Evolutionary conservation across 805 yeast genomes (phyloP).

Genomic region (Yarrowia alimentaria): DNA sequence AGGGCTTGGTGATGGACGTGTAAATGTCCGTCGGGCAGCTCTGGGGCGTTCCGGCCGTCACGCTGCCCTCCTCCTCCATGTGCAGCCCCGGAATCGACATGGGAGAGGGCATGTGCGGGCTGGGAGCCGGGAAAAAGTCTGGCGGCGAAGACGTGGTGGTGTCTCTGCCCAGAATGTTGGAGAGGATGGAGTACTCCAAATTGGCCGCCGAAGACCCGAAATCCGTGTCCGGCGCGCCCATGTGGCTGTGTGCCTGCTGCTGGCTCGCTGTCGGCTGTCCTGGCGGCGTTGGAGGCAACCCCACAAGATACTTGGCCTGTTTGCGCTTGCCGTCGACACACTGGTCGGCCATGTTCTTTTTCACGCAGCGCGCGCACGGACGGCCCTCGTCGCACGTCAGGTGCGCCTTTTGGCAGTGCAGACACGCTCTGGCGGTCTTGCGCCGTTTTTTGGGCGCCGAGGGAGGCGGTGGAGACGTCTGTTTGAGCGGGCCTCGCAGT

Average conservation of each 20-base stretch:
- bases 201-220: constrained; percentile 42
- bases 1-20: constrained; percentile 61
- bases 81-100: constrained; percentile 20
- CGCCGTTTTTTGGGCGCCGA: constrained; percentile 40
- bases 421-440: constrained; percentile 81
- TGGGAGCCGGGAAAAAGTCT: constrained; percentile 26
- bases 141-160: constrained; percentile 28
- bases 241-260: neutral
- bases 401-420: constrained; percentile 83
- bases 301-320: constrained; percentile 69
- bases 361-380: constrained; percentile 74
- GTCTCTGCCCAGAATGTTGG: constrained; percentile 36
- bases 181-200: constrained; percentile 40
- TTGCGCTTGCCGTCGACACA: constrained; percentile 85
- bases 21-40: constrained; percentile 49
- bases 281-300: constrained; percentile 45
- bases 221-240: constrained; percentile 30
- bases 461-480: constrained; percentile 11
- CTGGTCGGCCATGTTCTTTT: constrained; percentile 56
- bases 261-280: constrained; percentile 1
- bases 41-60: constrained; percentile 8
- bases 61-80: constrained; percentile 26
- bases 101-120: constrained; percentile 20
- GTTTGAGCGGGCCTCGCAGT: constrained; percentile 11
- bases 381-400: constrained; percentile 78